phyloP scores from a whole-genome alignment of 108 stramenopile genomes.

The Pseudonitzschia pungens region DNA sequence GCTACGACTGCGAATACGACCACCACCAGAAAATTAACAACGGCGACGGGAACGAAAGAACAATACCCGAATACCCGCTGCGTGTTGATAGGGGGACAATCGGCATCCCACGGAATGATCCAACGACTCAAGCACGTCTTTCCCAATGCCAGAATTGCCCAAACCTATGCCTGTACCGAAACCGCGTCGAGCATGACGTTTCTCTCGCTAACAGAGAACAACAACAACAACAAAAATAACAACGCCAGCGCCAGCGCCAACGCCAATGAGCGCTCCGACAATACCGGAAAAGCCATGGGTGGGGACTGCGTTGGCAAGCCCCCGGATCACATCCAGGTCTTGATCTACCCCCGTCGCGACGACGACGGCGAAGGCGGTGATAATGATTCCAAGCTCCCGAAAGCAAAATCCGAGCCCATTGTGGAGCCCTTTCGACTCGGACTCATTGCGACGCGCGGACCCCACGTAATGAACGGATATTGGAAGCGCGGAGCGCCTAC shows the following conservation, averaged over 20 bases:
- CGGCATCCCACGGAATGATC: constrained; percentile 41
- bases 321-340: constrained; percentile 63
- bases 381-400: background rate
- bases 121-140: constrained; percentile 41
- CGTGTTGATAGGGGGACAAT: constrained; percentile 89
- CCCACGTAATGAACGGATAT: constrained; percentile 91
- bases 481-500: constrained; percentile 59
- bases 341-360: constrained; percentile 23
- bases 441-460: constrained; percentile 79
- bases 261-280: too few species aligned
- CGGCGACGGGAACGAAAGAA: too few species aligned
- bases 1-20: background rate
- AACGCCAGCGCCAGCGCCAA: background rate
- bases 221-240: background rate
- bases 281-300: too few species aligned
- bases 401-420: background rate
- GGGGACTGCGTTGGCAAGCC: constrained; percentile 69
- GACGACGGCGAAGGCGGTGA: background rate
- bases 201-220: constrained; percentile 19
- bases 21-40: background rate
- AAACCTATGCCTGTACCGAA: constrained; percentile 94
- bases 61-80: constrained; percentile 54
- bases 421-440: constrained; percentile 49
- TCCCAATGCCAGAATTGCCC: constrained; percentile 80
- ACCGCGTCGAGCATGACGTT: constrained; percentile 92